Percentiles rank a stretch among this genome's conserved stretches.
These are phyloP conservation scores for Carallia pectinifolia DNA, from an alignment of 345 rosid genomes.

Conservation along the genomic window DNA sequence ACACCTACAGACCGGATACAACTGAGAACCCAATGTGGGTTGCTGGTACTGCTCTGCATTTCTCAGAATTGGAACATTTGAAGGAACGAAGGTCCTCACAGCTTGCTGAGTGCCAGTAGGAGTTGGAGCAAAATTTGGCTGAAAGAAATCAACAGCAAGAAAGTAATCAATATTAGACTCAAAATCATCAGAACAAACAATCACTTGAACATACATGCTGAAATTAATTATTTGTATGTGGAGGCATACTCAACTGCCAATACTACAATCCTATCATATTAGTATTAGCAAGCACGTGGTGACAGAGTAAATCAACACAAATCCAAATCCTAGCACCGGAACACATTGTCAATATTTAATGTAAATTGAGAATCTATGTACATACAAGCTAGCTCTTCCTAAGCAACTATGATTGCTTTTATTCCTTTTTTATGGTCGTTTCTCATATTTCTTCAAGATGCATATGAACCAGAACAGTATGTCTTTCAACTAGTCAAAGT, in stretches of 20 bases:
- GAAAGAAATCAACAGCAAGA: background rate
- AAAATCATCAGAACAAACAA: background rate
- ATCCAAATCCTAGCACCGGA: background rate
- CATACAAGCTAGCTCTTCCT: background rate
- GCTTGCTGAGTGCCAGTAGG: constrained; percentile 53
- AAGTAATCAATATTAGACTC: background rate
- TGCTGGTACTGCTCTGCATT: constrained; percentile 87
- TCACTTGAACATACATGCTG: too few species aligned
- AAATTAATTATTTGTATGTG: too few species aligned
- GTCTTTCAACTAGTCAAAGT: too few species aligned
- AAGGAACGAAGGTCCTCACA: constrained; percentile 76
- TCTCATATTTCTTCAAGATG: too few species aligned
- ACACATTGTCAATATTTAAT: background rate
- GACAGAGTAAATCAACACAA: background rate
- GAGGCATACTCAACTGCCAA: too few species aligned
- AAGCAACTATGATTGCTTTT: background rate
- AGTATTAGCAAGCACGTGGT: too few species aligned
- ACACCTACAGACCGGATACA: constrained; percentile 64
- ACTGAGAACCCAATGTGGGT: constrained; percentile 65
- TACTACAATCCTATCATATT: too few species aligned
- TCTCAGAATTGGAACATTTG: constrained; percentile 69
- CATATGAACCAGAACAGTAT: too few species aligned
- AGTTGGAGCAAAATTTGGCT: constrained; percentile 44
- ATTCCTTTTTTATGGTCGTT: background rate
- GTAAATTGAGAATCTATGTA: background rate